Percentiles rank a stretch among this genome's conserved stretches.
phyloP scores from a whole-genome alignment of 805 yeast species.

The Metschnikowia peoriensis region DNA sequence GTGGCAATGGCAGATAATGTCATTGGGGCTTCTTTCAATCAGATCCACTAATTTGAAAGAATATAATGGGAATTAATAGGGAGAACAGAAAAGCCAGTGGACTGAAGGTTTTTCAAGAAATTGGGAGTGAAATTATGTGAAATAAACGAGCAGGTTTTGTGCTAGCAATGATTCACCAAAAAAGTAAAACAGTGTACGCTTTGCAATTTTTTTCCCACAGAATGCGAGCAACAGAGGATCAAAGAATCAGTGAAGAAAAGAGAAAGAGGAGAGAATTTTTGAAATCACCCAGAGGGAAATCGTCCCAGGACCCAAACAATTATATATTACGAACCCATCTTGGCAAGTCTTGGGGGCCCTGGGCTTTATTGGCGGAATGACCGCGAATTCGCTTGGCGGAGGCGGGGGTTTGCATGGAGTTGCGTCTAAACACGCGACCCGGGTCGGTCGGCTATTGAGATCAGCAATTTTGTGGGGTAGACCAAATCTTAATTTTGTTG shows the following conservation, averaged over 20 bases:
- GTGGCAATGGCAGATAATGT: neutral
- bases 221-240: neutral
- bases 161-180: too few relatives aligned
- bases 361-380: neutral
- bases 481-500: too few relatives aligned
- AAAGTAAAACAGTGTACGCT: too few relatives aligned
- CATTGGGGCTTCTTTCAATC: neutral
- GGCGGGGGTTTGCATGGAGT: neutral
- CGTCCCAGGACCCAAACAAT: neutral
- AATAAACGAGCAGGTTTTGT: too few relatives aligned
- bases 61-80: too few relatives aligned
- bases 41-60: too few relatives aligned
- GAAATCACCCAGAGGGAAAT: neutral
- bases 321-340: neutral
- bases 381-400: constrained; percentile 1
- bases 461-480: neutral
- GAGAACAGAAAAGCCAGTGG: too few relatives aligned
- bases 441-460: neutral
- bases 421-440: neutral
- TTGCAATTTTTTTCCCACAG: too few relatives aligned
- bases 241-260: neutral
- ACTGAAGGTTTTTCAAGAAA: too few relatives aligned
- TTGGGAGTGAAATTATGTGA: too few relatives aligned
- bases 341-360: neutral
- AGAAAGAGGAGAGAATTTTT: neutral